These are phyloP conservation scores for Letharia lupina DNA, from an alignment of 495 filamentous ascomycete species.

Conservation along the genomic window DNA sequence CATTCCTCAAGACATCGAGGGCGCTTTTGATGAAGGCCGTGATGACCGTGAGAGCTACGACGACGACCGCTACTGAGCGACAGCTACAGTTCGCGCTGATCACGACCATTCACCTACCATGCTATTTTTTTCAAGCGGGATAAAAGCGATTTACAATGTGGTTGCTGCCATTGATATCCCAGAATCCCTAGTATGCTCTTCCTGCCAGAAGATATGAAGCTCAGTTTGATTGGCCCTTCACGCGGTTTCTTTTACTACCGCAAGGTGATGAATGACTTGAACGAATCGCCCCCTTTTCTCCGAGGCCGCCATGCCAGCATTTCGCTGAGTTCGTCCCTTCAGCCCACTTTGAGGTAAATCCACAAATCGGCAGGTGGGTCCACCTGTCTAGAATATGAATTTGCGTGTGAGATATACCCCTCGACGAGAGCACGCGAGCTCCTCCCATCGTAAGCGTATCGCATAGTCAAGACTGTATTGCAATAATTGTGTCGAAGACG, in stretches of 20 bases:
- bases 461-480: too few species aligned
- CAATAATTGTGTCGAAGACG: too few species aligned
- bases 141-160: neutral
- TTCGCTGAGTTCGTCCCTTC: neutral
- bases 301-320: neutral
- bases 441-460: neutral
- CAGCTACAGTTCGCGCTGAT: neutral
- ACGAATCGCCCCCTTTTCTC: neutral
- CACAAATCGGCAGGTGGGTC: neutral
- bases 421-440: neutral
- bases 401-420: too few species aligned
- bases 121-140: neutral
- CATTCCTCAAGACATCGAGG: neutral
- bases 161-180: neutral
- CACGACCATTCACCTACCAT: neutral
- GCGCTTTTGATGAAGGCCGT: neutral
- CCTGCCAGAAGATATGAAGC: neutral
- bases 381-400: neutral
- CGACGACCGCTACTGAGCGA: conserved; percentile 2
- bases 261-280: neutral
- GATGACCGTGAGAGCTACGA: neutral
- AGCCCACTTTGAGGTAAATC: neutral
- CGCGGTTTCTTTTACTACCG: neutral
- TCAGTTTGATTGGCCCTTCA: neutral
- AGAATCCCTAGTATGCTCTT: neutral